Evolutionary conservation across 2,329 filamentous ascomycete genomes (phyloP), one percentile per base, ranked within the genome.

Genomic region (Fusarium annulatum): DNA sequence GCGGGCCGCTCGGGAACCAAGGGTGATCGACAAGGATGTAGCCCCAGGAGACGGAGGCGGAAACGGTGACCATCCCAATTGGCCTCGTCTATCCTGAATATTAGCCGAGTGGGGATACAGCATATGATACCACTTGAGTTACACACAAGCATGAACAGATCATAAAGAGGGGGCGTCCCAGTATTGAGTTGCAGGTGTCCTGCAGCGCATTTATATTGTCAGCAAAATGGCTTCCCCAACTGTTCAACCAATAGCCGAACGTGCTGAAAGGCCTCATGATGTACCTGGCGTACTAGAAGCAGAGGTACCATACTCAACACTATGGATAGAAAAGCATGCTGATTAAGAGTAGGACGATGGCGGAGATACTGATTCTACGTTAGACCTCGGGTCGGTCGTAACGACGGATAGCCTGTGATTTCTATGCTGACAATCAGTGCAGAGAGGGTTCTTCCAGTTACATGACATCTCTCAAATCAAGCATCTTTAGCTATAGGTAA

Each of bases 401-500:
- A 0, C 3, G 18, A 36, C 7, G 1, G 19, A 10, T 2, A 4
- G 9, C 11, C 4, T 21, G 11, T 9, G 6, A 7, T 3, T 15
- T 14, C 3, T 14, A 0, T 26, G 15, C 65, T 69, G 12, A 69
- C 21, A 36, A 2, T 26, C 4, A 6, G 9, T 43, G 2, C 7
- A 69, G 66, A 18, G 57, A 57, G 11, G 57, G 49, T 10, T 64
- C 64, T 4, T 69, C 64, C 4, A 69, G 66, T 33, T 69, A 69
- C 15, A 36, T 69, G 7, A 69, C 49, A 18, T 69, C 66, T 19
- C 58, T 69, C 12, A 73, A 67, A 33, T 73, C 70, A 19, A 73
- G 71, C 10, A 71, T 73, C 2, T 57, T 67, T 7, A 73, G 56
- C 36, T 73, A 73, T 3, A 67, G 68, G 71, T 73, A 10, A 49